Conservation (phyloP, 192 early-diverging fungal species). For the Geranomyces michiganensis region DNA sequence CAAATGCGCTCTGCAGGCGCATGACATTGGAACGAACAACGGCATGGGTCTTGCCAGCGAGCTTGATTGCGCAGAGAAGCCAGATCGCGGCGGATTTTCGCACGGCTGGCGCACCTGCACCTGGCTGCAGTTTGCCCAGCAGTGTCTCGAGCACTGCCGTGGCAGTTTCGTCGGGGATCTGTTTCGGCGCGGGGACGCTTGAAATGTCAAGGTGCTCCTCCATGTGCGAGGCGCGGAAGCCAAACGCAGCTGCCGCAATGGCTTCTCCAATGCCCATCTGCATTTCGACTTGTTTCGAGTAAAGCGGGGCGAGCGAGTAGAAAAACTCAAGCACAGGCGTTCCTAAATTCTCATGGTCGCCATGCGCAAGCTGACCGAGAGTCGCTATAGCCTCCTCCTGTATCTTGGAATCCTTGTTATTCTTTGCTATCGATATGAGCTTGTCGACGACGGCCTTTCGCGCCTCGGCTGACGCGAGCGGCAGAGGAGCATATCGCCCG, state of each 20-base stretch:
- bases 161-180: slow-evolving; percentile 9
- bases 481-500: slow-evolving; percentile 56
- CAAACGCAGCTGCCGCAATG: slow-evolving; percentile 60
- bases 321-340: slow-evolving; percentile 51
- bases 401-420: slow-evolving; percentile 72
- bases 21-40: slow-evolving; percentile 52
- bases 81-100: slow-evolving; percentile 77
- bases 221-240: slow-evolving; percentile 72
- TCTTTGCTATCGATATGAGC: slow-evolving; percentile 56
- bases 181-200: slow-evolving; percentile 43
- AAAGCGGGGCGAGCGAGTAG: slow-evolving; percentile 55
- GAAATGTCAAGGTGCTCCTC: slow-evolving; percentile 72
- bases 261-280: slow-evolving; percentile 88
- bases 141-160: slow-evolving; percentile 44
- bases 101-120: slow-evolving; percentile 48
- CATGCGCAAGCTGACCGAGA: slow-evolving; percentile 69
- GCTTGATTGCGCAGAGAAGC: slow-evolving; percentile 78
- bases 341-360: slow-evolving; percentile 21
- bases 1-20: slow-evolving; percentile 76
- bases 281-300: slow-evolving; percentile 80
- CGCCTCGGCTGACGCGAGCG: slow-evolving; percentile 15
- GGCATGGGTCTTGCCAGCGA: slow-evolving; percentile 50
- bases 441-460: slow-evolving; percentile 43
- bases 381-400: slow-evolving; percentile 68
- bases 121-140: slow-evolving; percentile 57